Percentiles rank a stretch among this genome's conserved stretches.
Conservation (phyloP, 2,329 filamentous ascomycete species). For the Fusarium sp. region DNA sequence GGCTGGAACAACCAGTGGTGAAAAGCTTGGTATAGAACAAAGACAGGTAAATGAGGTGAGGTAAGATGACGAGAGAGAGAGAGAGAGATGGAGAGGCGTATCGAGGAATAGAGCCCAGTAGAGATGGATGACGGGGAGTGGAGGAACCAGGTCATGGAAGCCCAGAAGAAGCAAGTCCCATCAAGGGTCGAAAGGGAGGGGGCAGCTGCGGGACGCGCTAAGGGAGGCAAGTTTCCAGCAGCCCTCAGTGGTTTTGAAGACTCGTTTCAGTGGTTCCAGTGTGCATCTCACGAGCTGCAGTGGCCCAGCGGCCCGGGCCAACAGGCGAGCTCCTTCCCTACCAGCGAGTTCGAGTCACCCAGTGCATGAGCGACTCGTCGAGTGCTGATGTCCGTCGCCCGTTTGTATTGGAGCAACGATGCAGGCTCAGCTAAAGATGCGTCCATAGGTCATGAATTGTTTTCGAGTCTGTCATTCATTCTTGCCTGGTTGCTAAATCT, state of each 20-base stretch:
- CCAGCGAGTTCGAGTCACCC: constrained; percentile 18
- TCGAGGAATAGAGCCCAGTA: constrained; percentile 29
- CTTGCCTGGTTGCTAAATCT: constrained; percentile 18
- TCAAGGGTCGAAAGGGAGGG: constrained; percentile 26
- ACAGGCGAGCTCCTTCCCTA: constrained; percentile 12
- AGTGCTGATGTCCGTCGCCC: constrained; percentile 18
- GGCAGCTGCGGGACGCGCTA: constrained; percentile 28
- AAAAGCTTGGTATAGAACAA: constrained; percentile 16
- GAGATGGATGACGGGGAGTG: constrained; percentile 42
- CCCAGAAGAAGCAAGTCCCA: constrained; percentile 38
- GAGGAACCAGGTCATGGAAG: constrained; percentile 35
- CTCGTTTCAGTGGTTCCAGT: constrained; percentile 36
- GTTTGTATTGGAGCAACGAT: constrained; percentile 39
- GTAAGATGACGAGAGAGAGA: constrained; percentile 30
- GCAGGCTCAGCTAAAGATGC: constrained; percentile 18
- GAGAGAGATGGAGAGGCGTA: constrained; percentile 18
- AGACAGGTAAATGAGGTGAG: constrained; percentile 17
- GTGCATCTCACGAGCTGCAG: constrained; percentile 42
- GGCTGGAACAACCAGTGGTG: constrained; percentile 4
- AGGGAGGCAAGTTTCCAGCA: constrained; percentile 36
- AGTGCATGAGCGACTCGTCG: constrained; percentile 32
- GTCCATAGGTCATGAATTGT: constrained; percentile 8
- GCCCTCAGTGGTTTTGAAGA: constrained; percentile 32
- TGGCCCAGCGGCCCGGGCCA: constrained; percentile 36
- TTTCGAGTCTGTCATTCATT: constrained; percentile 13